These are phyloP conservation scores for Phytophthora fragariaefolia DNA, from an alignment of 352 stramenopile genomes.

Conservation along the genomic window DNA sequence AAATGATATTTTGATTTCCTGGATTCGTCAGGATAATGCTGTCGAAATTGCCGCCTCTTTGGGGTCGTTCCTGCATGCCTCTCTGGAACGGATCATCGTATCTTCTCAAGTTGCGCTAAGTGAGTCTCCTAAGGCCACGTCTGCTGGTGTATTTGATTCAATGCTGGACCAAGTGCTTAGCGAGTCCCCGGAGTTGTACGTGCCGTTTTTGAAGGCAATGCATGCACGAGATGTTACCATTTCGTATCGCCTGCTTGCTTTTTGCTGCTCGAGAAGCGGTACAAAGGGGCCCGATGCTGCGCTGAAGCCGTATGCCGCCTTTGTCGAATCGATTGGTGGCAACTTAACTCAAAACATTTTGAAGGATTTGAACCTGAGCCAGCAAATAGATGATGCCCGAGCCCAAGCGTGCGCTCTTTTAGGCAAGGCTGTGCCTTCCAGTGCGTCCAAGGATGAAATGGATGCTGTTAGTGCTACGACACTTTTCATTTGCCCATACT, in stretches of 20 bases:
- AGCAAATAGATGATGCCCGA: constrained; percentile 83
- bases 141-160: constrained; percentile 72
- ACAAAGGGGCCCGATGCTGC: constrained; percentile 61
- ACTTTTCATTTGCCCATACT: constrained; percentile 67
- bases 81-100: constrained; percentile 79
- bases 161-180: constrained; percentile 85
- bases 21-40: constrained; percentile 81
- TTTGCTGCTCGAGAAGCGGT: constrained; percentile 69
- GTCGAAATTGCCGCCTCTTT: constrained; percentile 66
- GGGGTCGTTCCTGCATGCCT: constrained; percentile 67
- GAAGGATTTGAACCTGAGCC: constrained; percentile 75
- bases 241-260: constrained; percentile 75
- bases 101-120: constrained; percentile 75
- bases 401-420: constrained; percentile 66
- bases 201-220: constrained; percentile 87
- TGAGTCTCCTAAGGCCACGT: constrained; percentile 66
- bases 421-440: constrained; percentile 37
- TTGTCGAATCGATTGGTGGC: constrained; percentile 62
- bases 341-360: constrained; percentile 58
- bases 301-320: constrained; percentile 67
- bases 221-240: constrained; percentile 75
- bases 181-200: constrained; percentile 67
- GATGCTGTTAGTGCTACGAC: constrained; percentile 66
- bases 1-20: constrained; percentile 86
- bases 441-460: constrained; percentile 56